phyloP scores from a whole-genome alignment of 179 eudicot genomes.

The Dionaea muscipula region DNA sequence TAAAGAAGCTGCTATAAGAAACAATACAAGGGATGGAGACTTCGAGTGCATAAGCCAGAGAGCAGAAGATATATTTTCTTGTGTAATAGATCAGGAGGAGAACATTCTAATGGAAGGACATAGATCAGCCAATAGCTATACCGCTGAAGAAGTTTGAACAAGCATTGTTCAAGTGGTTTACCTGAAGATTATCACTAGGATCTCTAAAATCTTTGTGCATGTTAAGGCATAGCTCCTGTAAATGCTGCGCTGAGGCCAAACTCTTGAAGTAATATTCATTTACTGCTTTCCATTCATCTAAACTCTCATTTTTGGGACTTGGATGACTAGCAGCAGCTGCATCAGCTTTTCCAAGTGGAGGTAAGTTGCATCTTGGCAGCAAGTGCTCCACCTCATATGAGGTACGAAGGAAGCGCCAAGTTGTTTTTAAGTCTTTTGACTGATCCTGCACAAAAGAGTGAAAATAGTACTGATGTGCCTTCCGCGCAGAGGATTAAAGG shows the following conservation, averaged over 20 bases:
- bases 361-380: slow-evolving; percentile 29
- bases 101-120: no score
- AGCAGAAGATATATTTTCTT: background rate
- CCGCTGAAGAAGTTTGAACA: no score
- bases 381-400: slow-evolving; percentile 70
- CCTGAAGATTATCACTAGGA: slow-evolving; percentile 43
- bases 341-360: slow-evolving; percentile 16
- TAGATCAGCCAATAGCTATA: background rate
- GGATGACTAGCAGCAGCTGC: slow-evolving; percentile 16
- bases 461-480: background rate
- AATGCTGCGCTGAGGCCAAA: slow-evolving; percentile 48
- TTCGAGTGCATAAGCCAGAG: background rate
- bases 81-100: no score
- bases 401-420: slow-evolving; percentile 70
- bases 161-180: slow-evolving; percentile 12
- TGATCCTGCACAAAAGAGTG: slow-evolving; percentile 36
- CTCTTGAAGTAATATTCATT: slow-evolving; percentile 75
- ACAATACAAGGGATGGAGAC: no score
- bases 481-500: no score
- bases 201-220: slow-evolving; percentile 74
- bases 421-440: slow-evolving; percentile 25
- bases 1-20: background rate
- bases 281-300: slow-evolving; percentile 46
- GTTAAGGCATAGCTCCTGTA: slow-evolving; percentile 53
- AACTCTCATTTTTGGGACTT: slow-evolving; percentile 16